A percentile compares a stretch with the other conserved stretches of the same genome.
Evolutionary conservation across 1,284 basidiomycete species (phyloP).

Genomic region (Singerocomus inundabilis): DNA sequence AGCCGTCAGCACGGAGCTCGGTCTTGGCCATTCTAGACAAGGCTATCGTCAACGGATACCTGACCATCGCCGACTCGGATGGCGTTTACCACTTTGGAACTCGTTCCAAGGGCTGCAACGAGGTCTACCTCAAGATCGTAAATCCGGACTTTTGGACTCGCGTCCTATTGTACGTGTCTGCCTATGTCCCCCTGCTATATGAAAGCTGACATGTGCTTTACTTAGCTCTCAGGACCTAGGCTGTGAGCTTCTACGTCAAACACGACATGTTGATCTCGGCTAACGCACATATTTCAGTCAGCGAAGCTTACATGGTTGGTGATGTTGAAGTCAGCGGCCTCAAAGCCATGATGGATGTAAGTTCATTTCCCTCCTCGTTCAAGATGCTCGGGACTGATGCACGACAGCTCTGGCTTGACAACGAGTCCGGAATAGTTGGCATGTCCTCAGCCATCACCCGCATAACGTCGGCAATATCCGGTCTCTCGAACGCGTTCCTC

Average conservation of each 20-base stretch:
- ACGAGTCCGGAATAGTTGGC: slow-evolving; percentile 67
- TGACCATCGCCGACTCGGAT: slow-evolving; percentile 62
- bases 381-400: slow-evolving; percentile 15
- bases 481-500: slow-evolving; percentile 75
- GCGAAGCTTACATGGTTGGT: slow-evolving; percentile 86
- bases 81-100: slow-evolving; percentile 58
- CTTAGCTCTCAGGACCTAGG: slow-evolving; percentile 67
- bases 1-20: slow-evolving; percentile 54
- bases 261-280: slow-evolving; percentile 9
- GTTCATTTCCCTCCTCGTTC: slow-evolving; percentile 29
- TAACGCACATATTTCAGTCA: slow-evolving; percentile 51
- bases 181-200: not conserved
- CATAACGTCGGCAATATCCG: slow-evolving; percentile 65
- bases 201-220: slow-evolving; percentile 15
- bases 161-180: slow-evolving; percentile 55
- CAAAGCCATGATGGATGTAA: slow-evolving; percentile 74
- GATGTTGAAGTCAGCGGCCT: slow-evolving; percentile 75
- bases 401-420: slow-evolving; percentile 77
- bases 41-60: slow-evolving; percentile 57
- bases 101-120: slow-evolving; percentile 49
- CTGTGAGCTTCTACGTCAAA: slow-evolving; percentile 45
- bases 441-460: slow-evolving; percentile 66
- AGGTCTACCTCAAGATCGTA: slow-evolving; percentile 62
- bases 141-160: slow-evolving; percentile 82
- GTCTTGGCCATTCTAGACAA: slow-evolving; percentile 57